Conservation (phyloP, 2,329 filamentous ascomycete genomes). For the Penicillium freii region DNA sequence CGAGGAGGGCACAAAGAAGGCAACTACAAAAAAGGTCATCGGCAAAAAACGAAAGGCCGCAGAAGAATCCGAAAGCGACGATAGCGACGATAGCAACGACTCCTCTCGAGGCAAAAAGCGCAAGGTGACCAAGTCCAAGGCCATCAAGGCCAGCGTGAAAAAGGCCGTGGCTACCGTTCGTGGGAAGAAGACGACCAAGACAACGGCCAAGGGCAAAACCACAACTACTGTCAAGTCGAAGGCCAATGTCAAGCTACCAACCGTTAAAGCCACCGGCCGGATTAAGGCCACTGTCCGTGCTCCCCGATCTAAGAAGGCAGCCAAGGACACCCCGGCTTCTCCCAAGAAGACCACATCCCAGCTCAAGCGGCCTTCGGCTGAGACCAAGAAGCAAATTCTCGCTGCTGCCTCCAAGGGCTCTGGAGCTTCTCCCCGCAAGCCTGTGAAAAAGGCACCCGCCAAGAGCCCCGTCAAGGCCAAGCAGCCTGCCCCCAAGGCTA, state of each 20-base stretch:
- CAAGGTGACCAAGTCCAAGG: conserved; percentile 28
- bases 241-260: conserved; percentile 29
- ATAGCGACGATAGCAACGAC: conserved; percentile 4
- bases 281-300: conserved; percentile 25
- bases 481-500: conserved; percentile 9
- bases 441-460: conserved; percentile 7
- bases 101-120: conserved; percentile 22
- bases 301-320: conserved; percentile 3
- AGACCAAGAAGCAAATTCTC: conserved; percentile 32
- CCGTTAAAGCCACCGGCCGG: conserved; percentile 30
- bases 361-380: conserved; percentile 30
- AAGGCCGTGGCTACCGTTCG: conserved; percentile 21
- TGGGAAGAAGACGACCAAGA: conserved; percentile 23
- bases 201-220: conserved; percentile 14
- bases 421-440: conserved; percentile 10
- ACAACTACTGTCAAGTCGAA: conserved; percentile 13
- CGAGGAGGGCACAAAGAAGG: conserved; percentile 20
- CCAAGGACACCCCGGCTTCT: conserved; percentile 16
- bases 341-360: conserved; percentile 22
- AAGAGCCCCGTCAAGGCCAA: conserved; percentile 20
- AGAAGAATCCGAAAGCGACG: conserved; percentile 4
- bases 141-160: conserved; percentile 36
- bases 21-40: conserved; percentile 26
- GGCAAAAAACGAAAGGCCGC: conserved; percentile 36
- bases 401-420: conserved; percentile 26